Evolutionary conservation across 2,329 filamentous ascomycete genomes (phyloP), one percentile per base, ranked within the genome.

Genomic region (Rutstroemia sp.): DNA sequence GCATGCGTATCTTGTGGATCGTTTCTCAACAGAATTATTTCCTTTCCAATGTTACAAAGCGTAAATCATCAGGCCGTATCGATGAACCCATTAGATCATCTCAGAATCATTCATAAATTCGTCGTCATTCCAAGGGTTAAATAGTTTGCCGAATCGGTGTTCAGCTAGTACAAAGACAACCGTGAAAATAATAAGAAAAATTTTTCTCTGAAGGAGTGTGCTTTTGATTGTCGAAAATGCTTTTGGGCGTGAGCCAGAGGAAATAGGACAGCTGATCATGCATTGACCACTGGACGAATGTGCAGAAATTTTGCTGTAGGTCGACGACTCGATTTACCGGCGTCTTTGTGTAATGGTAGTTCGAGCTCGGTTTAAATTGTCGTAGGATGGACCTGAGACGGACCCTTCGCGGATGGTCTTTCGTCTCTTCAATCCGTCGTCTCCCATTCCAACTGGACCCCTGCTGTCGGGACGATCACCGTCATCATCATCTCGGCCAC

Each of bases 341-440:
- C 68, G 67, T 58, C 67, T 62, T 61, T 73, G 70, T 34, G 73
- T 69, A 55, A 80, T 72, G 21, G 74, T 69, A 3, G 78, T 73
- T 38, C 75, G 71, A 53, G 77, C 71, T 60, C 78, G 76, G 61
- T 70, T 76, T 67, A 80, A 54, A 17, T 74, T 64, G 49, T 81
- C 78, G 64, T 80, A 81, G 17, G 69, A 71, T 21, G 78, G 72
- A 21, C 74, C 65, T n/a, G 78, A 73, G n/a, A 79, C 75, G 2
- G 76, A 73, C 10, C 77, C 74, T 64, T 89, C 84, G 60, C 83
- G 80, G 63, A 88, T 77, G 0, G 88, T 92, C 76, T 92, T 92
- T 61, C 89, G 84, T 63, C 90, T 84, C 75, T 95, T 95, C 58
- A 87, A 72, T 21, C 79, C 77, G 48, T 87, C 73, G 46, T 85